phyloP scores from a whole-genome alignment of 202 grass and related monocot species.

The Panicum hallii region DNA sequence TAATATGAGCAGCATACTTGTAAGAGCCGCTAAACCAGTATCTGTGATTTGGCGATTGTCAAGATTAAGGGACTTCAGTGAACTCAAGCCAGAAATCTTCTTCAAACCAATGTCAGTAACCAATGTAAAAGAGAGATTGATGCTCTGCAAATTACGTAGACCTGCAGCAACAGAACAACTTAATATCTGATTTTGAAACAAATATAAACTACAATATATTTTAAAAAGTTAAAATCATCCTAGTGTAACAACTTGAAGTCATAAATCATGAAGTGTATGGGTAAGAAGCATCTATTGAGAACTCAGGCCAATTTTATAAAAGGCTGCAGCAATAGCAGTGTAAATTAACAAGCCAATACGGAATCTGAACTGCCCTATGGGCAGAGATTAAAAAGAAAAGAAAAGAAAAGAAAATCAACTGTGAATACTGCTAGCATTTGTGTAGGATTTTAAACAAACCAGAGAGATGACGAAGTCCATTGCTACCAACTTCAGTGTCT shows the following conservation, averaged over 20 bases:
- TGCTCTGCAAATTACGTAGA: conserved; percentile 71
- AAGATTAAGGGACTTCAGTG: conserved; percentile 83
- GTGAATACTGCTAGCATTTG: conserved; percentile 20
- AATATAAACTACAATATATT: conserved; percentile 7
- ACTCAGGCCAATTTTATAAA: neutral
- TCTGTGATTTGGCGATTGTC: conserved; percentile 92
- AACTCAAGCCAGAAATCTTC: conserved; percentile 78
- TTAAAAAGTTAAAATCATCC: neutral
- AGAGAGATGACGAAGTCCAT: conserved; percentile 81
- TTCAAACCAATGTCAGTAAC: conserved; percentile 81
- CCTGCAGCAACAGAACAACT: conserved; percentile 52
- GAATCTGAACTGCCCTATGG: neutral
- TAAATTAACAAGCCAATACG: neutral
- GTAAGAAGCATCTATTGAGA: conserved; percentile 26
- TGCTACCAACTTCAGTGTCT: conserved; percentile 87
- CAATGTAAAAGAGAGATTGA: conserved; percentile 92
- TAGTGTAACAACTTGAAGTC: conserved; percentile 5
- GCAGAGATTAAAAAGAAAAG: neutral
- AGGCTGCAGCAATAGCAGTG: conserved; percentile 4
- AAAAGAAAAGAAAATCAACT: neutral
- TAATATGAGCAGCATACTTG: conserved; percentile 54
- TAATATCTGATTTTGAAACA: conserved; percentile 10
- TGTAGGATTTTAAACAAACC: conserved; percentile 62
- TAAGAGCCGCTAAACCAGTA: conserved; percentile 76
- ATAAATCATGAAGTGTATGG: neutral